Evolutionary conservation across 208 protist species (phyloP), one percentile per base, ranked within the genome.

Genomic region (Balamuthia mandrillaris): DNA sequence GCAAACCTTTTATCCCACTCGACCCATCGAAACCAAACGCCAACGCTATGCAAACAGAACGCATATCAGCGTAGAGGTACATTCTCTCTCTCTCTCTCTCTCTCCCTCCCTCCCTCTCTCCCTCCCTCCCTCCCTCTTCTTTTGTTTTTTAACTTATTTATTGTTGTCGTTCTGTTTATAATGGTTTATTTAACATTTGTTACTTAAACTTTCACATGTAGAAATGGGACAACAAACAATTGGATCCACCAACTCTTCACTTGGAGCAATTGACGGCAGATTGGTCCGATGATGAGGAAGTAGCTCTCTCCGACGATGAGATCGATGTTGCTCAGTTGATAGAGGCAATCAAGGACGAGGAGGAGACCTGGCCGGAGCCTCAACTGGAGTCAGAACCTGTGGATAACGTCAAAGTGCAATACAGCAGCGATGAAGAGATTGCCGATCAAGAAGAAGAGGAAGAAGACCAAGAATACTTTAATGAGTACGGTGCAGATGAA

Each of bases 201-300:
- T n/a, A 18, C 47, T 18, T 18, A 52, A 52, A 10, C 47, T 18
- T 52, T 18, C 10, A n/a, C 47, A 10, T 18, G 18, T 52, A 83
- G 77, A 35, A 68, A 83, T 83, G 77, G 77, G 77, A 83, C 54
- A 47, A 68, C 58, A 49, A 66, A 14, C 31, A 83, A 27, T 44
- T 83, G 16, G 31, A 63, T 14, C 49, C 49, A 3, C 77, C 77
- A 1, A 44, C 37, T 0, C 54, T 83, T 3, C 39, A 54, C 39
- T 44, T 83, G 12, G 77, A 83, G 6, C 42, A 83, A 27, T 44
- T 83, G 18, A 68, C 61, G 37, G 49, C 51, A 35, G 51, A 66
- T 0, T 83, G 77, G 77, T 83, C 77, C 1, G 77, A 83, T 24
- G 77, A 83, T 31, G 77, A 83, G 27, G 21, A 47, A n/a, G n/a